Conservation (phyloP, 169 alveolate genomes). For the Pseudocohnilembus persalinus region DNA sequence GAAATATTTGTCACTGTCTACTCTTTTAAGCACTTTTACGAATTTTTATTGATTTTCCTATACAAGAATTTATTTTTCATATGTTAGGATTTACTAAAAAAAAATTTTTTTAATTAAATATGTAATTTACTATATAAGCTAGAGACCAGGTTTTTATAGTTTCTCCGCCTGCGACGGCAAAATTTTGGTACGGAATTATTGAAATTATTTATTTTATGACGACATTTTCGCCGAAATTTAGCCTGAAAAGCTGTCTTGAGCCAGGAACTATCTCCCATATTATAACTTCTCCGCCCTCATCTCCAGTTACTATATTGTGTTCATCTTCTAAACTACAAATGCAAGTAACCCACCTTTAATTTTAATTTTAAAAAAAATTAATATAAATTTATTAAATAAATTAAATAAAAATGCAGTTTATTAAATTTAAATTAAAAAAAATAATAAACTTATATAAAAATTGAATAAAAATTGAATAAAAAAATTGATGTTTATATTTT, state of each 20-base stretch:
- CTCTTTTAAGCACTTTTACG: not conserved
- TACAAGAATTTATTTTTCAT: too few species aligned
- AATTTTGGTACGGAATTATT: slow-evolving; percentile 6
- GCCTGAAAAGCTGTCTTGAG: not conserved
- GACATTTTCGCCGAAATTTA: slow-evolving; percentile 3
- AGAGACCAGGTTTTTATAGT: not conserved
- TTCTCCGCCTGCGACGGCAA: slow-evolving; percentile 20
- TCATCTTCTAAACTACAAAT: slow-evolving; percentile 31
- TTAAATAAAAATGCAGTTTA: too few species aligned
- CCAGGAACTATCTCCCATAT: slow-evolving; percentile 23
- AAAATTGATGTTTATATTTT: too few species aligned
- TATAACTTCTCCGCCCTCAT: slow-evolving; percentile 42
- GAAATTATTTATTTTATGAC: not conserved
- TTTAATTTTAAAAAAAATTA: not conserved
- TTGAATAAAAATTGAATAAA: too few species aligned
- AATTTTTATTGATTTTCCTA: slow-evolving; percentile 4
- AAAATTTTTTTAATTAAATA: not conserved
- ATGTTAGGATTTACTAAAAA: slow-evolving; percentile 11
- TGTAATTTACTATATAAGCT: not conserved
- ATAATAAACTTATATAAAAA: too few species aligned
- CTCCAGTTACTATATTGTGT: slow-evolving; percentile 36
- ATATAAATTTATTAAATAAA: too few species aligned
- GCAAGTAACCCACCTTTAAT: slow-evolving; percentile 40
- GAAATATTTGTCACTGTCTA: slow-evolving; percentile 9
- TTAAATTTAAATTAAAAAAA: too few species aligned